Percentiles rank a stretch among this genome's conserved stretches.
phyloP scores from a whole-genome alignment of 257 asterid genomes.

The Marsdenia floribunda region DNA sequence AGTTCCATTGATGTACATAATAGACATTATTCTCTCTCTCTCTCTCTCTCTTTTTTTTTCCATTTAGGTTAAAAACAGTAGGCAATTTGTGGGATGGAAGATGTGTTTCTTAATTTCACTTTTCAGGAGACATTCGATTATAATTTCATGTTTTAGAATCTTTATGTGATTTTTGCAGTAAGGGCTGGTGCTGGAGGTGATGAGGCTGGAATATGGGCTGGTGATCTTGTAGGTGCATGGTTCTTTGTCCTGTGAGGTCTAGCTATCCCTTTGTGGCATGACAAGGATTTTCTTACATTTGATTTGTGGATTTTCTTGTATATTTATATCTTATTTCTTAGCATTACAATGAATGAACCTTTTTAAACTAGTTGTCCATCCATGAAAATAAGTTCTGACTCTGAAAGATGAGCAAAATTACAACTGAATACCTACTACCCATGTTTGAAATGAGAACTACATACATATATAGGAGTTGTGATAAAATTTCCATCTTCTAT shows the following conservation, averaged over 20 bases:
- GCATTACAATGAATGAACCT: not conserved
- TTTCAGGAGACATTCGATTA: not conserved
- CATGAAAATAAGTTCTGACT: not conserved
- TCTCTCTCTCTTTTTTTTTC: not conserved
- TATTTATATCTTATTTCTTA: not conserved
- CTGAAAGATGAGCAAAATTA: not conserved
- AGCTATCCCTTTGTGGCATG: constrained; percentile 4
- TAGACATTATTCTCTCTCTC: too few relatives aligned
- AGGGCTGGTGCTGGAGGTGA: constrained; percentile 99
- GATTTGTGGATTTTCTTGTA: not conserved
- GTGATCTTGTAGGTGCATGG: constrained; percentile 99
- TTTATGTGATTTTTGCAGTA: constrained; percentile 41
- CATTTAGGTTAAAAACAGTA: not conserved
- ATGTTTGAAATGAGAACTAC: not conserved
- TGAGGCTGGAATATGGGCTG: constrained; percentile 99
- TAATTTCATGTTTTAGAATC: not conserved
- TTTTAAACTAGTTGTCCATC: not conserved
- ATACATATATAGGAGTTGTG: not conserved
- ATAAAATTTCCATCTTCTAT: too few relatives aligned
- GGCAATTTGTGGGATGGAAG: not conserved
- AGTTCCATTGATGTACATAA: not conserved
- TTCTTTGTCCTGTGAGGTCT: constrained; percentile 35
- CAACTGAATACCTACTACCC: not conserved
- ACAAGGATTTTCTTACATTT: not conserved
- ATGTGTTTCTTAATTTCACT: not conserved